A percentile compares a stretch with the other conserved stretches of the same genome.
Evolutionary conservation across 257 asterid genomes (phyloP).

Genomic region (Solanum chmielewskii): DNA sequence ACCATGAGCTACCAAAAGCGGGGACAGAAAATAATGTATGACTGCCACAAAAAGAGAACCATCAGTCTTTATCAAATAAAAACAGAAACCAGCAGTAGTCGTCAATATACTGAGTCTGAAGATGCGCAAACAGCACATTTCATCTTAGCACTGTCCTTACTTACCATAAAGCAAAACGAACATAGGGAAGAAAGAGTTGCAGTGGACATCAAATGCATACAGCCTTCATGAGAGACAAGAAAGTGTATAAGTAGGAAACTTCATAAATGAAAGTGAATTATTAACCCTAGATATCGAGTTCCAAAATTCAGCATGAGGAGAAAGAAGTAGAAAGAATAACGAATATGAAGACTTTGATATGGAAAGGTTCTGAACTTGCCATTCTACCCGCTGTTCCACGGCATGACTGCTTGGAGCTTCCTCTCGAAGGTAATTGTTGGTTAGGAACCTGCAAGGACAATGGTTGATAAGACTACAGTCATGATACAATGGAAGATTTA

Average conservation of each 20-base stretch:
- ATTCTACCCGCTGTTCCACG: conserved; percentile 96
- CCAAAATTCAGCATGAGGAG: not conserved
- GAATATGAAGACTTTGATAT: not conserved
- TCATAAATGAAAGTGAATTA: conserved; percentile 3
- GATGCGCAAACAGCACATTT: not conserved
- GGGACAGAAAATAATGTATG: conserved; percentile 78
- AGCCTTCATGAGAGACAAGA: conserved; percentile 52
- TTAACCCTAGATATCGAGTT: not conserved
- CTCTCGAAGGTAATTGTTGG: conserved; percentile 96
- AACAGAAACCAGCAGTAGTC: conserved; percentile 5
- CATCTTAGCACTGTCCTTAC: conserved; percentile 23
- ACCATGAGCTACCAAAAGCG: conserved; percentile 91
- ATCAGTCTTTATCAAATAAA: not conserved
- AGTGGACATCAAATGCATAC: conserved; percentile 97
- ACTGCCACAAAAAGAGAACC: conserved; percentile 38
- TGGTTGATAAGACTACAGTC: not conserved
- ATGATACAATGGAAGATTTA: not conserved
- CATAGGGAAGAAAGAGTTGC: conserved; percentile 99
- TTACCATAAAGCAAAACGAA: conserved; percentile 82
- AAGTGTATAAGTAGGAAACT: not conserved
- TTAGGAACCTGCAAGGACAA: conserved; percentile 63
- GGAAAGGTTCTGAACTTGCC: conserved; percentile 46
- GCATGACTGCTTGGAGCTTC: conserved; percentile 93
- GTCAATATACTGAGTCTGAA: not conserved
- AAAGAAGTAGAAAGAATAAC: not conserved